phyloP scores from a whole-genome alignment of 345 rosid species.

The Populus alba region DNA sequence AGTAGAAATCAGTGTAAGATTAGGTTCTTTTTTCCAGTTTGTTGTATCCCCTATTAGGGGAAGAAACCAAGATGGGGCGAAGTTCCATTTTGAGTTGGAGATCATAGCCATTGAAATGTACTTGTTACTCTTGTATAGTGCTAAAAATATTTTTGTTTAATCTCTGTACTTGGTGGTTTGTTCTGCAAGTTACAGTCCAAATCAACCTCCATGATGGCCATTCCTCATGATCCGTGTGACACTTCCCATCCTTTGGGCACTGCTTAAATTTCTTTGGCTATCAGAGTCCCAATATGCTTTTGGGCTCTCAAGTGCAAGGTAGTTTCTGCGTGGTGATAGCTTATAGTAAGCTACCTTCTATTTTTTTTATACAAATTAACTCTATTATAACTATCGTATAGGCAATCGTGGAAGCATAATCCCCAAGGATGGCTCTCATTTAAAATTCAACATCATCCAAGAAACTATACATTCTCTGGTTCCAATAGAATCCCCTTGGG shows the following conservation, averaged over 20 bases:
- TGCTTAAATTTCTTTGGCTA: neutral
- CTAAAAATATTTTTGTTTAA: neutral
- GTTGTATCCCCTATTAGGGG: neutral
- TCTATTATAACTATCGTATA: neutral
- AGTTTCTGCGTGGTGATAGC: neutral
- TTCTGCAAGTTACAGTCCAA: too few species aligned
- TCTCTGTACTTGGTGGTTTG: neutral
- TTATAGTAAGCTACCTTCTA: too few species aligned
- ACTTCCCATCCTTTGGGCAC: neutral
- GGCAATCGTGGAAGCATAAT: too few species aligned
- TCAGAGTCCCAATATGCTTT: neutral
- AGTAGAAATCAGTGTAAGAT: neutral
- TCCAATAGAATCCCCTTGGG: constrained; percentile 14
- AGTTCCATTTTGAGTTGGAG: constrained; percentile 47
- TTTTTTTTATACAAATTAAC: neutral
- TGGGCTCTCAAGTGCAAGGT: neutral
- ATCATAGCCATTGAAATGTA: neutral
- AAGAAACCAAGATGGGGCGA: constrained; percentile 48
- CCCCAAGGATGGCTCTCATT: too few species aligned
- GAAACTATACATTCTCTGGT: neutral
- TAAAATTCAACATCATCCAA: constrained; percentile 16
- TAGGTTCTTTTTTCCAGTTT: neutral
- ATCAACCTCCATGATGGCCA: neutral
- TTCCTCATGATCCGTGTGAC: neutral
- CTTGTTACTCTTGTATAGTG: neutral